A percentile compares a stretch with the other conserved stretches of the same genome.
phyloP scores from a whole-genome alignment of 306 rosid species.

The Cicer judaicum region DNA sequence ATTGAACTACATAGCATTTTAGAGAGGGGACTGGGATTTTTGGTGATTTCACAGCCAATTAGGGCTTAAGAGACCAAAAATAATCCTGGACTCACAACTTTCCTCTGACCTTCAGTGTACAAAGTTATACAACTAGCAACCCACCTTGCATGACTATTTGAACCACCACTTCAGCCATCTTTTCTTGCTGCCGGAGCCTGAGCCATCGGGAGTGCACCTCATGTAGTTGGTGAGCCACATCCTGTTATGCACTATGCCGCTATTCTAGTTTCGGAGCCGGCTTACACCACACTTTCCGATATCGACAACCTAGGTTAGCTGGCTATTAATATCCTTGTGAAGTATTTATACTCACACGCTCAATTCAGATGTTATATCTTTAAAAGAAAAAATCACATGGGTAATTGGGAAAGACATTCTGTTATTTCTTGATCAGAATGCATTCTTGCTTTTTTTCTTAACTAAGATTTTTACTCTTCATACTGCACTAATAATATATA shows the following conservation, averaged over 20 bases:
- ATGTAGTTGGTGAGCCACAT: not conserved
- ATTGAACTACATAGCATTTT: not conserved
- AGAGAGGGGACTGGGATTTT: not conserved
- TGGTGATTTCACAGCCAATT: not conserved
- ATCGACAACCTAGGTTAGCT: conserved; percentile 20
- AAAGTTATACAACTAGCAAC: not conserved
- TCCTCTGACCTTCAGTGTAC: not conserved
- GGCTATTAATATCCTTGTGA: conserved; percentile 28
- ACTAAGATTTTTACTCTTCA: no score
- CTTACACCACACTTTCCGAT: not conserved
- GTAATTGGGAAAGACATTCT: conserved; percentile 21
- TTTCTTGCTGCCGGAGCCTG: not conserved
- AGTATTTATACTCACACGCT: conserved; percentile 19
- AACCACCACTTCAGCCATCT: not conserved
- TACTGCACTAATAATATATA: not conserved
- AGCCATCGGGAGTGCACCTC: conserved; percentile 4
- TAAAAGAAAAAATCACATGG: conserved; percentile 16
- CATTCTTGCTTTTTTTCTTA: conserved; percentile 25
- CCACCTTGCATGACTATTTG: not conserved
- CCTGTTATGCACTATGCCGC: not conserved
- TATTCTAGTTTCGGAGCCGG: not conserved
- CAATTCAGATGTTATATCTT: conserved; percentile 34
- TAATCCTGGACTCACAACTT: not conserved
- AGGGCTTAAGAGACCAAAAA: not conserved
- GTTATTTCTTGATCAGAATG: conserved; percentile 38